These are phyloP conservation scores for Eucalyptus cloeziana DNA, from an alignment of 345 rosid genomes.

Conservation along the genomic window DNA sequence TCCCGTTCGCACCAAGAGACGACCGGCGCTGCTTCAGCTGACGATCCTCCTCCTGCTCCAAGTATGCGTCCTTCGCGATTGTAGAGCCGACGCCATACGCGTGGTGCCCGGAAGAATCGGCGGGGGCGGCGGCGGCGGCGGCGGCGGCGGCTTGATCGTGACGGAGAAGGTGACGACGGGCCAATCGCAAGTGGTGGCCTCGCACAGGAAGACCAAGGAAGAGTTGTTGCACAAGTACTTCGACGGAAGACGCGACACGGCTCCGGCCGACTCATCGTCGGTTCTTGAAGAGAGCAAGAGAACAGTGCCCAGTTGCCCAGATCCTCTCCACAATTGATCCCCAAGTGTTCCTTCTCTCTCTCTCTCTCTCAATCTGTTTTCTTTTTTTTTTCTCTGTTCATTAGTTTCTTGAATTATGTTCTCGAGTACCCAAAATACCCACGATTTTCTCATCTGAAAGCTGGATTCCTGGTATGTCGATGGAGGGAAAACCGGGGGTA, in stretches of 20 bases:
- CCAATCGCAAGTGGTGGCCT: neutral
- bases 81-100: neutral
- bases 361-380: neutral
- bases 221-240: neutral
- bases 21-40: neutral
- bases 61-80: neutral
- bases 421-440: neutral
- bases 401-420: neutral
- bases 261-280: neutral
- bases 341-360: neutral
- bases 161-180: neutral
- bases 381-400: neutral
- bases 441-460: neutral
- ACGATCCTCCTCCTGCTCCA: neutral
- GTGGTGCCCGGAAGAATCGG: neutral
- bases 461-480: neutral
- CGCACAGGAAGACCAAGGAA: neutral
- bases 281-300: neutral
- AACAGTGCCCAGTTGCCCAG: constrained; percentile 10
- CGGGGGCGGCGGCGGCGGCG: neutral
- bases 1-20: neutral
- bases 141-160: neutral
- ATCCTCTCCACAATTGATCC: constrained; percentile 7
- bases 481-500: constrained; percentile 3
- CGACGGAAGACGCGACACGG: neutral